phyloP scores from a whole-genome alignment of 2,329 filamentous ascomycete species.

The Berkeleyomyces basicola region DNA sequence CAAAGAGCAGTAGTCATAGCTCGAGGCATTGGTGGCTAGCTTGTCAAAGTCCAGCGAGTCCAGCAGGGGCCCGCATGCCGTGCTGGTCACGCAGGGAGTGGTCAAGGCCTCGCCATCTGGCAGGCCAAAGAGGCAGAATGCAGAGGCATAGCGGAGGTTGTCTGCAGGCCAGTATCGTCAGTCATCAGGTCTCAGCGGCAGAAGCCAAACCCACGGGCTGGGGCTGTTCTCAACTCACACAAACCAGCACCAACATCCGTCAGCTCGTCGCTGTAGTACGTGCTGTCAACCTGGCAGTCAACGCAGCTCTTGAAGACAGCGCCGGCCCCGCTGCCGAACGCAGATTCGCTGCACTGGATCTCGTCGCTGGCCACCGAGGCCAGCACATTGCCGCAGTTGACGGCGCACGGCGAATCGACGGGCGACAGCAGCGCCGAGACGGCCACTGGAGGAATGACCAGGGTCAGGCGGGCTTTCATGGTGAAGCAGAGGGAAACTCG shows the following conservation, averaged over 20 bases:
- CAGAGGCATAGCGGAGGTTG: slow-evolving; percentile 39
- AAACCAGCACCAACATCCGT: slow-evolving; percentile 38
- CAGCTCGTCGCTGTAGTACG: slow-evolving; percentile 25
- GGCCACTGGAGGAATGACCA: not conserved
- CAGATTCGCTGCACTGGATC: slow-evolving; percentile 29
- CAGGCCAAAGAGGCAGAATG: slow-evolving; percentile 37
- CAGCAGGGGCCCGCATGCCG: slow-evolving; percentile 34
- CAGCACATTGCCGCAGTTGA: slow-evolving; percentile 37
- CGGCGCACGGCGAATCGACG: slow-evolving; percentile 31
- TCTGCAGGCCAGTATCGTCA: slow-evolving; percentile 23
- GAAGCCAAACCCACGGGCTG: not conserved
- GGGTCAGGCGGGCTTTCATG: not conserved
- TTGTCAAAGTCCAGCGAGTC: slow-evolving; percentile 32
- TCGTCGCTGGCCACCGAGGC: slow-evolving; percentile 29
- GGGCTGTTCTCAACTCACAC: slow-evolving; percentile 29
- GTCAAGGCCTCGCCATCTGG: slow-evolving; percentile 24
- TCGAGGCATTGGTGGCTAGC: slow-evolving; percentile 27
- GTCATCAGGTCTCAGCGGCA: not conserved
- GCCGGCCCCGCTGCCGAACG: slow-evolving; percentile 26
- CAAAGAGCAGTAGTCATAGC: slow-evolving; percentile 37
- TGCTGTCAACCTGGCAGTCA: slow-evolving; percentile 34
- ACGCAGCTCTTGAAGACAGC: slow-evolving; percentile 36
- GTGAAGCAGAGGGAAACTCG: not conserved
- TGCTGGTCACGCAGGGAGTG: slow-evolving; percentile 38
- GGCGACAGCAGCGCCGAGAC: slow-evolving; percentile 26